Conservation (phyloP, 2,329 filamentous ascomycete genomes). For the Pyricularia grisea region DNA sequence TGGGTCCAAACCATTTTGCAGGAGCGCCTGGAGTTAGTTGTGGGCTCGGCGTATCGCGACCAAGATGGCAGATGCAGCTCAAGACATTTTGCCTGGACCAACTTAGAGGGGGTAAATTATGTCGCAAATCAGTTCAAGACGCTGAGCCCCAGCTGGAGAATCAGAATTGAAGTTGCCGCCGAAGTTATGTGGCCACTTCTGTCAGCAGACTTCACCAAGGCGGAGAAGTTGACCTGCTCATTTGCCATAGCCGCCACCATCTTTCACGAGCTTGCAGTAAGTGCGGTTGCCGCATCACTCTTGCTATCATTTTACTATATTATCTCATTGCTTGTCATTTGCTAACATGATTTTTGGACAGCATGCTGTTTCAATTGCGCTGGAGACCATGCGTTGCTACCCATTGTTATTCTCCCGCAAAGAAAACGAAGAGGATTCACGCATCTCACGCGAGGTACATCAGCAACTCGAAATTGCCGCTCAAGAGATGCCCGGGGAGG, state of each 20-base stretch:
- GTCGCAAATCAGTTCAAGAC: too few relatives aligned
- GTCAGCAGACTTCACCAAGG: not conserved
- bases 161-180: not conserved
- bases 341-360: not conserved
- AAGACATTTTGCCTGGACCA: not conserved
- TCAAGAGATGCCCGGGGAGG: not conserved
- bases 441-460: not conserved
- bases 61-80: not conserved
- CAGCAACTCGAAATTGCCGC: not conserved
- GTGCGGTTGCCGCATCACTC: not conserved
- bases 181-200: not conserved
- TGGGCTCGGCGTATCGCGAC: not conserved
- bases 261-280: constrained; percentile 11
- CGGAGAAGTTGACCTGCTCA: constrained; percentile 8
- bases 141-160: not conserved
- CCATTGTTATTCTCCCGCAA: not conserved
- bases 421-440: not conserved
- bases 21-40: not conserved
- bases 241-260: constrained; percentile 6
- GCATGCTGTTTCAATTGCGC: not conserved
- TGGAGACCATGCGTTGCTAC: not conserved
- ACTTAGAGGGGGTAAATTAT: not conserved
- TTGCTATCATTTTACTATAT: not conserved
- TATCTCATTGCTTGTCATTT: not conserved
- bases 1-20: not conserved